A percentile compares a stretch with the other conserved stretches of the same genome.
Conservation (phyloP, 1,284 basidiomycete genomes). For the Cutaneotrichosporon mucoides region DNA sequence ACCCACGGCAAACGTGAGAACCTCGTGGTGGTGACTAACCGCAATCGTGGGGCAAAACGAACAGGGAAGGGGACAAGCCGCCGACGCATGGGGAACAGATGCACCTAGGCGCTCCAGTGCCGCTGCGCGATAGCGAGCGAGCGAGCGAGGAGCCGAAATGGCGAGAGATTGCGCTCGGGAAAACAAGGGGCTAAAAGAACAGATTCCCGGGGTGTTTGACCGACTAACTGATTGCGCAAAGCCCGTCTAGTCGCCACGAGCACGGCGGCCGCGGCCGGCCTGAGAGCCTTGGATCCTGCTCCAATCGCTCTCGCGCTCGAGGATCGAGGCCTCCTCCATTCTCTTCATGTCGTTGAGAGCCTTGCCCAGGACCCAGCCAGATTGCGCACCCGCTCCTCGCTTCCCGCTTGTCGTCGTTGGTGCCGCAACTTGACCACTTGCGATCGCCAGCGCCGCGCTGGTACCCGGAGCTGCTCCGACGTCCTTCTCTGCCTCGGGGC, state of each 20-base stretch:
- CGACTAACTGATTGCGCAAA: neutral
- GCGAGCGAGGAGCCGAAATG: neutral
- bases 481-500: conserved; percentile 26
- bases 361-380: conserved; percentile 43
- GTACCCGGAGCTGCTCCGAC: conserved; percentile 37
- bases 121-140: neutral
- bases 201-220: no score
- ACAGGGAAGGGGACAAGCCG: neutral
- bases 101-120: neutral
- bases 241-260: conserved; percentile 30
- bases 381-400: conserved; percentile 35
- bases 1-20: no score
- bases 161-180: neutral
- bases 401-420: conserved; percentile 23
- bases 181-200: neutral
- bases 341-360: conserved; percentile 45
- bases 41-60: neutral
- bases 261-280: conserved; percentile 33
- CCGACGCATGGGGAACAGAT: neutral
- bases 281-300: conserved; percentile 44
- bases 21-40: conserved; percentile 4
- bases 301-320: conserved; percentile 48
- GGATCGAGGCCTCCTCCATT: conserved; percentile 44
- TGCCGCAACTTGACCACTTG: conserved; percentile 27
- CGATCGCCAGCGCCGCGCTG: conserved; percentile 35